Evolutionary conservation across 345 rosid genomes (phyloP), one percentile per base, ranked within the genome.

Genomic region (Lepidium didymum): DNA sequence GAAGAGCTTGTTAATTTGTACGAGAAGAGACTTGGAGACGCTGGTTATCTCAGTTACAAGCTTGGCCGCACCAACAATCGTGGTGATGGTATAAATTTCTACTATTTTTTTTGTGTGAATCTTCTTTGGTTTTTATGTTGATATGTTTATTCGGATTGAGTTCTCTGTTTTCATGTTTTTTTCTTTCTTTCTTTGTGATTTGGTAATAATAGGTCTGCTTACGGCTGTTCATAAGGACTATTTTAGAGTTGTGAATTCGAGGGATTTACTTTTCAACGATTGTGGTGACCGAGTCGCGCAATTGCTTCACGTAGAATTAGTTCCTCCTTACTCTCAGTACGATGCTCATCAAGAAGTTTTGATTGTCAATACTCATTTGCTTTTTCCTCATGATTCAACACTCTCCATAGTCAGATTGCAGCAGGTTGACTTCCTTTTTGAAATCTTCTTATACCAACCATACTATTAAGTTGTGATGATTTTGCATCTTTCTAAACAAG

Each of bases 11-110:
- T 92, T 16, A 77, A 71, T 59, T 61, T 92, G 73, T 92, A 90
- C 35, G 93, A 92, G 84, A 86, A 85, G 79, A 85, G 91, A 69
- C 86, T 92, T 50, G 82, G 85, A 12, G 90, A 84, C 58, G 98
- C 96, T 72, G 97, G 98, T 64, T 92, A 92, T 81, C 70, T 79
- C 53, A 77, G 73, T 75, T 90, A 81, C 78, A 83, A 90, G 82
- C 96, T 88, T 43, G 90, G 79, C 8, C 88, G 98, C 18, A 92
- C 98, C 64, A 90, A 90, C 83, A 93, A 93, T 68, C 94, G 98
- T 1, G 97, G 96, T 3, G 98, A 93, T 77, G 98, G 98, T 93
- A 80, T 12, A 44, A 57, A 21, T 8, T 23, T 55, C 25, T 33
- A 14, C 46, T 14, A 15, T 9, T 45, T 36, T 40, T 23, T 5